Evolutionary conservation across 2,329 filamentous ascomycete species (phyloP), one percentile per base, ranked within the genome.

Genomic region (Tolypocladium ovalisporum): DNA sequence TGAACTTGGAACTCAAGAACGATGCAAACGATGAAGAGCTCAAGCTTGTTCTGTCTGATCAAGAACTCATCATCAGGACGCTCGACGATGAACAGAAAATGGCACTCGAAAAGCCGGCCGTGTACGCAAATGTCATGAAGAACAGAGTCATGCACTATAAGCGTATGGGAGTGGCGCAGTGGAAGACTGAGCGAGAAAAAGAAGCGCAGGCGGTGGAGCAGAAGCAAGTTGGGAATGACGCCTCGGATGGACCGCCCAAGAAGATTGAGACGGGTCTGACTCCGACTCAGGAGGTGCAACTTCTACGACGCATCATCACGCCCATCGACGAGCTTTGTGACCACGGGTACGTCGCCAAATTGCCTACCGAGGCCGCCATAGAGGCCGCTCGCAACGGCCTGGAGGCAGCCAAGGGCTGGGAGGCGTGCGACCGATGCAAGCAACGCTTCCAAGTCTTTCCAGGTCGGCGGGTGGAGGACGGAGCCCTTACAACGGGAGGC

Each of bases 371-470:
- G 1, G 78, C 80, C 9, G 87, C 90, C 22, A 81, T 97, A 22
- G 75, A 81, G 55, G 78, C 80, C 54, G 87, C 90, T 0, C 81
- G 76, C 37, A 78, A 81, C 49, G 90, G 85, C 0, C 78, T 90
- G 0, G 76, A 82, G 53, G 78, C 84, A 9, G 82, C 87, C 15
- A 81, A 84, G 55, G 89, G 89, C 53, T 96, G 87, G 79, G 94
- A 99, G 73, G 80, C 84, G 54, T 99, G 94, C 66, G 92, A 96
- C 66, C 86, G 94, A 24, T 99, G 94, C 71, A 79, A 79, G 47
- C 84, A 85, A 37, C 85, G 93, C 27, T 99, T 99, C 66, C 90
- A 96, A 66, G 90, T 96, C 4, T 97, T 96, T 62, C 90, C 92
- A 0, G 90, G 91, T 4, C 85, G 93, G 47, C 83, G 91, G 56